A percentile compares a stretch with the other conserved stretches of the same genome.
phyloP scores from a whole-genome alignment of 139 green algal genomes.

The Trebouxia sp. region DNA sequence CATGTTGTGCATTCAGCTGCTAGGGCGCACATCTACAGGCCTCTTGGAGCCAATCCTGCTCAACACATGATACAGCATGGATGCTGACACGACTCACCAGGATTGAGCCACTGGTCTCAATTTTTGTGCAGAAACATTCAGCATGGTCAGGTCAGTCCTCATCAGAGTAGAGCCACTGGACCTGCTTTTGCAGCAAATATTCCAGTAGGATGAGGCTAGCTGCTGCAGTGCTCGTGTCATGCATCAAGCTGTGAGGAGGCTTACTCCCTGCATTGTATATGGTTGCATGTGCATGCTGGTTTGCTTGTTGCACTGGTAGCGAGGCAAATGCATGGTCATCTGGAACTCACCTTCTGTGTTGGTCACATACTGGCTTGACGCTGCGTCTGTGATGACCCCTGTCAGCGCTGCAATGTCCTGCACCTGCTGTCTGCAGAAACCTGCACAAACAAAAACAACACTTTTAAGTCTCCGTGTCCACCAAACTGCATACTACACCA shows the following conservation, averaged over 20 bases:
- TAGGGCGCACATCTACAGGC: constrained; percentile 24
- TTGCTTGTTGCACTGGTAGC: neutral
- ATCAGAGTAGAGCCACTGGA: neutral
- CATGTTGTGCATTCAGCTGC: constrained; percentile 29
- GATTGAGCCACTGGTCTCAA: neutral
- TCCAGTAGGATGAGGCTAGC: constrained; percentile 33
- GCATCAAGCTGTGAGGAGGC: constrained; percentile 15
- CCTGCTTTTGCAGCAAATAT: neutral
- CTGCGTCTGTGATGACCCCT: neutral
- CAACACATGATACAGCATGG: neutral
- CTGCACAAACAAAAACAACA: neutral
- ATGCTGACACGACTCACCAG: neutral
- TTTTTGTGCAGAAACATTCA: neutral
- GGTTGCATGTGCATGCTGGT: too few species aligned
- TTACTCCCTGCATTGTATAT: too few species aligned
- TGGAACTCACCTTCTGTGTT: neutral
- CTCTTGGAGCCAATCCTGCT: neutral
- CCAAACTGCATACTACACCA: too few species aligned
- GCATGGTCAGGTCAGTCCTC: neutral
- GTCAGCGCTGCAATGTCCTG: neutral
- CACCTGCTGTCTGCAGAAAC: neutral
- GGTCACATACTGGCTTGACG: neutral
- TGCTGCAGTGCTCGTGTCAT: constrained; percentile 38
- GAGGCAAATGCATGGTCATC: too few species aligned
- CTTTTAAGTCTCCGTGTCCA: too few species aligned